Evolutionary conservation across 768 basidiomycete genomes (phyloP), one percentile per base, ranked within the genome.

Genomic region (Symmetrospora coprosmae): DNA sequence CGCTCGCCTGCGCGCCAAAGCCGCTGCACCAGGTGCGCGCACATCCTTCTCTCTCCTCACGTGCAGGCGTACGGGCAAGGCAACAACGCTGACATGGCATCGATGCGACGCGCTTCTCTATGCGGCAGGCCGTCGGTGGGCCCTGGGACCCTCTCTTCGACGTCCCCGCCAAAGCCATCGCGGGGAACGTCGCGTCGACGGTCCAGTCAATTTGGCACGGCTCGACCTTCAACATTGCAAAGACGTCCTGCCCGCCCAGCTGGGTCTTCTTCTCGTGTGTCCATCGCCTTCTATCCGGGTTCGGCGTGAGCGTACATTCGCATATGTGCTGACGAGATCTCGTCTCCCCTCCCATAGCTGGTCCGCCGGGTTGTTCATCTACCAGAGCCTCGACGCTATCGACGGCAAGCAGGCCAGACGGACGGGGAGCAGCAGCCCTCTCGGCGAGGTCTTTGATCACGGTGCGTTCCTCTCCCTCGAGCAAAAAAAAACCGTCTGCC

Each of bases 401-500:
- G 89, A 92, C 70, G 88, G 92, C 16, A 96, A 96, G 72, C 94
- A 99, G 73, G 94, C 94, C 21, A 76, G 94, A 64, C 75, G 92
- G 50, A 92, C 90, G 0, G 89, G 89, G 1, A 97, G 94, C 87
- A 85, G 89, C n/a, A 87, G 94, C 4, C 92, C 92, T 25, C 75
- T 97, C 31, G 94, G 94, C 17, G 87, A 99, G 72, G 84, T 97
- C 82, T 99, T 99, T 72, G 94, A 99, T 70, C 94, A 97, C 73
- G 92, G 90, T 33, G 41, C 45, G 60, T 14, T 27, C 38, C 9
- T 46, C 11, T 50, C 48, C 48, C 19, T n/a, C n/a, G 7, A 14
- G 48, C 30, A 25, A 17, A 25, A n/a, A 19, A n/a, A 9, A 30
- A 6, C 51, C 8, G 16, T 39, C 16, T 84, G 66, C 48, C 76